phyloP scores from a whole-genome alignment of 345 rosid species.

The Populus pruinosa region DNA sequence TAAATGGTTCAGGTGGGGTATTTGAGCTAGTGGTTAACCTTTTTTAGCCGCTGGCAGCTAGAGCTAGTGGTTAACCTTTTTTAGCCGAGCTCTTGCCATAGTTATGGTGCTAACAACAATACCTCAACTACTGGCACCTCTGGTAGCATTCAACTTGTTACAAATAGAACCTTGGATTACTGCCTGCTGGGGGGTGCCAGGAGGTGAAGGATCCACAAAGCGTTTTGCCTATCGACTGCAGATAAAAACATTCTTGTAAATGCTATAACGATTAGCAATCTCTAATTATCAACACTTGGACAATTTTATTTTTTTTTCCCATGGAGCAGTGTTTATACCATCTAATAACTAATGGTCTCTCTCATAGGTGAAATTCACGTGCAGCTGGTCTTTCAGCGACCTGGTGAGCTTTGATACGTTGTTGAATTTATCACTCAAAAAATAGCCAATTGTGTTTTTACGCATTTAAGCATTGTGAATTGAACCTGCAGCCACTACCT shows the following conservation, averaged over 20 bases:
- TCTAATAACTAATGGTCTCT: background rate
- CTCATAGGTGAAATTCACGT: background rate
- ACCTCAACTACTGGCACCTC: background rate
- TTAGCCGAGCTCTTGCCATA: background rate
- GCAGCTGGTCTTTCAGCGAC: background rate
- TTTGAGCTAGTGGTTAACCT: background rate
- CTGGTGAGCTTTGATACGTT: background rate
- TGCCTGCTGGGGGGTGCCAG: background rate
- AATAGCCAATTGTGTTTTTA: background rate
- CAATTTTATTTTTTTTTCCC: too few species aligned
- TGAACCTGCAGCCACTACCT: background rate
- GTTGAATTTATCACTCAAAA: background rate
- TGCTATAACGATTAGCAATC: background rate
- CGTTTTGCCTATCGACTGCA: constrained; percentile 4
- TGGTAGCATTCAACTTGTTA: background rate
- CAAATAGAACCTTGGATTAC: constrained; percentile 4
- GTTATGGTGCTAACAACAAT: background rate
- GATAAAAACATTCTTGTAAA: constrained; percentile 22
- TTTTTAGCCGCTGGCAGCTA: background rate
- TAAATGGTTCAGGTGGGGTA: constrained; percentile 15
- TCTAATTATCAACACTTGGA: background rate
- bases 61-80: background rate
- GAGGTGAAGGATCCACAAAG: constrained; percentile 10
- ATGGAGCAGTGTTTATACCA: background rate
- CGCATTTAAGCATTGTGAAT: background rate